Conservation (phyloP, 1,284 basidiomycete species). For the Earliella scabrosa region DNA sequence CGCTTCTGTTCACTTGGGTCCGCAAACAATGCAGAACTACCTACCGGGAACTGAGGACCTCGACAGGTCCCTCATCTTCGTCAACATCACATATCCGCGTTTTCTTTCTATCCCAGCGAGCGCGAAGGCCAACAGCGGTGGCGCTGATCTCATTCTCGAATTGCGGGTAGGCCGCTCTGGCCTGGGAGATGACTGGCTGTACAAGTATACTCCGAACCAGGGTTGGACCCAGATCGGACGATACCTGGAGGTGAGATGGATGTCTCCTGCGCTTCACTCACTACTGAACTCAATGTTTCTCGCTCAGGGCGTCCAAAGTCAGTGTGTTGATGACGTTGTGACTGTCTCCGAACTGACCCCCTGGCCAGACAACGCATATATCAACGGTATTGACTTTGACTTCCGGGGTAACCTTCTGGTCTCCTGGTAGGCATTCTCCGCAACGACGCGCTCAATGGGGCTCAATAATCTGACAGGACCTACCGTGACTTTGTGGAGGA, state of each 20-base stretch:
- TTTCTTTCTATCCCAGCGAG: constrained; percentile 36
- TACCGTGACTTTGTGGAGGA: constrained; percentile 50
- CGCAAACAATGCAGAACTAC: constrained; percentile 39
- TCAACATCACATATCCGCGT: constrained; percentile 47
- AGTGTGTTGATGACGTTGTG: background rate
- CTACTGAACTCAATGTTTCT: background rate
- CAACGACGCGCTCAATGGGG: background rate
- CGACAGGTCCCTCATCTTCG: constrained; percentile 39
- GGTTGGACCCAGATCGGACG: constrained; percentile 41
- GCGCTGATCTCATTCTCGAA: constrained; percentile 42
- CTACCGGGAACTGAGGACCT: constrained; percentile 43
- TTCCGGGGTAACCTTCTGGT: constrained; percentile 37
- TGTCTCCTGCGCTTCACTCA: too few species aligned
- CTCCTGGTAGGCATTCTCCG: constrained; percentile 36
- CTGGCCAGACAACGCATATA: constrained; percentile 46
- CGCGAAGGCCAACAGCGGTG: constrained; percentile 3
- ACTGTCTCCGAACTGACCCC: background rate
- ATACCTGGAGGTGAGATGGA: constrained; percentile 37
- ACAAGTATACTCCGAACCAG: constrained; percentile 39
- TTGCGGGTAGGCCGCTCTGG: constrained; percentile 46
- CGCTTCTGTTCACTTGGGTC: too few species aligned
- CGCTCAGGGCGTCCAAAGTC: constrained; percentile 41
- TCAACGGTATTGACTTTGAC: constrained; percentile 50
- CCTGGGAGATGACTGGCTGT: constrained; percentile 48
- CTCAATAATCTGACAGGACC: constrained; percentile 35